Base-by-base conservation (phyloP, 2,329 filamentous ascomycete species). In the Phaeosphaeriaceae sp. region DNA sequence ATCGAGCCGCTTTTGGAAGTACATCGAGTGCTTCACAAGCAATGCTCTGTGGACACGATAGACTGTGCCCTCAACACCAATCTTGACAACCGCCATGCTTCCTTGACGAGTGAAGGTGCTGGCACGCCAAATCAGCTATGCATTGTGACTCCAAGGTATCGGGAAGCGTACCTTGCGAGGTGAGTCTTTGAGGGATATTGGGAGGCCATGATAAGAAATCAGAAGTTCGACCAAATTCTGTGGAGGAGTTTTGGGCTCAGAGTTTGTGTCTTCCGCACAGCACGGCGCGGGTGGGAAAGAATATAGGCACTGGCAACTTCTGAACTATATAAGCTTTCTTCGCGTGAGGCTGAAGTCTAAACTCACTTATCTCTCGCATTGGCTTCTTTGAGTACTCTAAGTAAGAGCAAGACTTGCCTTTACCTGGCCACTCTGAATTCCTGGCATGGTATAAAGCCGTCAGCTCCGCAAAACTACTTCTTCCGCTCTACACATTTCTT, bases 1-100 rank as follows among this genome's bases (percentile, higher is more conserved):
- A 9, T 50, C 56, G 9, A 69, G 26, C 1, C 63, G 62, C 17
- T 56, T 56, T 5, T 60, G 40, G 58, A 71, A 70, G 58, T 64
- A 68, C 4, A 58, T 60, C 1, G 63, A 67, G 49, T 68, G 59
- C 15, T 68, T 44, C 0, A 26, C 19, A 9, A 72, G 52, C 1
- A 67, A 49, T 1, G 43, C 46, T n/a, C 51, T 51, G 47, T 70
- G 64, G 4, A 69, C 15, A n/a, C 35, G 22, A 43, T 60, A 67
- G 11, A 46, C 28, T 17, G 43, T 56, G 15, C 17, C 15, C 1
- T 40, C 13, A 3, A 2, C 35, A n/a, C 35, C 35, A 17, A 40
- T 8, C 8, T 40, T n/a, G 17, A 40, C 17, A 17, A 4, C 15
- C 35, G 8, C 35, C 35, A 40, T 40, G 35, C 35, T 17, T 13